Conservation (phyloP, 2,329 filamentous ascomycete genomes). For the Aspergillus sp. region DNA sequence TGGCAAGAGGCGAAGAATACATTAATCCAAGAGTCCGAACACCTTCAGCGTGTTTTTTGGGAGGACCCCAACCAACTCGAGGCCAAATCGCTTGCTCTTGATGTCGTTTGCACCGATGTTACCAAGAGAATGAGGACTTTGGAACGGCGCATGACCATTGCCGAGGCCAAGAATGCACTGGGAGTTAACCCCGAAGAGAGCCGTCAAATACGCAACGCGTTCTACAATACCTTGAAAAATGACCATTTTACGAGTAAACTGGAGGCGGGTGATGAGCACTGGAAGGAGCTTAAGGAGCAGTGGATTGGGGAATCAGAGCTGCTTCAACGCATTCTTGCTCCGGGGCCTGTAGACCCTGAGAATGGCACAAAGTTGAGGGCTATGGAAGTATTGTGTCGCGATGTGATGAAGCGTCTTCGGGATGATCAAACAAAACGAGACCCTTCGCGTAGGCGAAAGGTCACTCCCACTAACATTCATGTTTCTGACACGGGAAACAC, state of each 20-base stretch:
- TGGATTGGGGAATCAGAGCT: conserved; percentile 64
- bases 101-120: conserved; percentile 78
- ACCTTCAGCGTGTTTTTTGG: conserved; percentile 64
- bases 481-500: conserved; percentile 22
- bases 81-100: conserved; percentile 67
- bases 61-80: conserved; percentile 58
- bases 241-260: conserved; percentile 71
- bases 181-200: conserved; percentile 68
- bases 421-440: conserved; percentile 64
- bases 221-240: conserved; percentile 64
- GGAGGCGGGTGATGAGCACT: conserved; percentile 70
- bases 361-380: conserved; percentile 61
- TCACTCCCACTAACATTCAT: conserved; percentile 22
- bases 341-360: conserved; percentile 53
- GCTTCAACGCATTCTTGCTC: conserved; percentile 55
- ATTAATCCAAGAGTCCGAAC: conserved; percentile 63
- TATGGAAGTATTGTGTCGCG: conserved; percentile 69
- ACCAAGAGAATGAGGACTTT: conserved; percentile 73
- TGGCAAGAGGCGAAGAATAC: conserved; percentile 72
- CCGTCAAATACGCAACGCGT: conserved; percentile 63
- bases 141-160: conserved; percentile 67
- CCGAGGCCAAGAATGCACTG: conserved; percentile 71
- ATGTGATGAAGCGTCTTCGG: conserved; percentile 74
- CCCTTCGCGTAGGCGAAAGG: conserved; percentile 44
- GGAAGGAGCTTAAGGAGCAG: conserved; percentile 65